phyloP scores from a whole-genome alignment of 805 yeast genomes.

The Zygosaccharomyces pseudorouxii region DNA sequence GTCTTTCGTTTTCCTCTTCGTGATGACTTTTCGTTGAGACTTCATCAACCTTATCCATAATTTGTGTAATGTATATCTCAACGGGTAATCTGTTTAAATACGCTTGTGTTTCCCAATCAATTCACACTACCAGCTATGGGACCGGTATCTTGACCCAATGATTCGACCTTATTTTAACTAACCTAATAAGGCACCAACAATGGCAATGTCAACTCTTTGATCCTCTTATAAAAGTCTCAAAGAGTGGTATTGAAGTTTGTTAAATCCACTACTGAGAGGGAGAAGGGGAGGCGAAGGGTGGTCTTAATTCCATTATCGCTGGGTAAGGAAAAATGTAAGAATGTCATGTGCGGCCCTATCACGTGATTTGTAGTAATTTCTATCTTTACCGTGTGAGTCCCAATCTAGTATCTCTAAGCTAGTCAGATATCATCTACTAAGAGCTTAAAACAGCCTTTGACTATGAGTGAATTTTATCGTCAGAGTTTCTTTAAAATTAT shows the following conservation, averaged over 20 bases:
- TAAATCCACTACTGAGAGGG: background rate
- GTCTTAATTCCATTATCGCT: background rate
- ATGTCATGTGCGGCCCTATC: background rate
- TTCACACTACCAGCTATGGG: background rate
- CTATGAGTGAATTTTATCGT: no score
- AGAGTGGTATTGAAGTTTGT: background rate
- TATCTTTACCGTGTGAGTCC: background rate
- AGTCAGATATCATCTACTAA: no score
- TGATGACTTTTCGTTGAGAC: background rate
- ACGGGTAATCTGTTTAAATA: background rate
- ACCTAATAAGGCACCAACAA: background rate
- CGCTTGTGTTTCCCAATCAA: background rate
- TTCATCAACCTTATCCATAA: slow-evolving; percentile 3
- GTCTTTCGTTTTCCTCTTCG: background rate
- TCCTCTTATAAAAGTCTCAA: background rate
- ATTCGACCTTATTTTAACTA: background rate
- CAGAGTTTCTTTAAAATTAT: no score
- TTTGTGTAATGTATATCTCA: background rate
- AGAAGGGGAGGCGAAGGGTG: slow-evolving; percentile 2
- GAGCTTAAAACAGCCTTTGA: no score
- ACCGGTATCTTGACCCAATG: background rate
- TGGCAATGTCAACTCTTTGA: background rate
- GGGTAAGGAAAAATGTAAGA: background rate
- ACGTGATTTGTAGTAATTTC: background rate
- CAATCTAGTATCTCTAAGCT: no score